Base-by-base conservation (phyloP, 805 yeast genomes). In the Pichia membranifaciens region DNA sequence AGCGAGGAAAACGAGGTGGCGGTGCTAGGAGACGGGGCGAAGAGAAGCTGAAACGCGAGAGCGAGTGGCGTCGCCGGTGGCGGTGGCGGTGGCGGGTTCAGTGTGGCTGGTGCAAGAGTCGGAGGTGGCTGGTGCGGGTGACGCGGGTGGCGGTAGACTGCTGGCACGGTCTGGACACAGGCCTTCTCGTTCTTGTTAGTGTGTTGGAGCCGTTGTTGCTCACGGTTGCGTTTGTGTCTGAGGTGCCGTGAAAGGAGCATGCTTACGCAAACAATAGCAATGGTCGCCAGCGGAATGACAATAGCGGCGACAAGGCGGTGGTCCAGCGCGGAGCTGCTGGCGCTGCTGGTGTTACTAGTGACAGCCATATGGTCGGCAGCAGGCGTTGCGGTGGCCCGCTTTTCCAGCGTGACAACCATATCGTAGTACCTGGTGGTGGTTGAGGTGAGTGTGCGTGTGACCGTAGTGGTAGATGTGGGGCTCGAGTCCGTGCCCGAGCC, bases 241-340 rank as follows among this genome's bases (percentile, higher is more conserved):
- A 38, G 16, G 18, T 16, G 21, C 7, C 43, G 32, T 3, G 9
- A 13, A 1, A 38, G 16, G 2, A 44, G 13, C 3, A 21, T 23
- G 4, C 34, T 22, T 13, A 21, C 12, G 3, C 22, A 6, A 6
- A 25, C 32, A 21, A 46, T 12, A 15, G 36, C 12, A 2, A 32
- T 13, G 4, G 23, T 28, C 10, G 29, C 31, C 13, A 43, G 23
- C 48, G 44, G 28, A 36, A 49, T 25, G n/a, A 40, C 18, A 25
- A 47, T 16, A 33, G 49, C 22, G 76, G 43, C 42, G 31, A 44
- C 20, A 9, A 38, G 12, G 17, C 18, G 25, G n/a, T 10, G 18
- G 13, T 37, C 25, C 13, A 28, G 31, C 6, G 20, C 17, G 20
- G n/a, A 3, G n/a, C n/a, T n/a, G 12, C 18, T n/a, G 18, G 22